Evolutionary conservation across 768 basidiomycete genomes (phyloP), one percentile per base, ranked within the genome.

Genomic region (Phaeotremella skinneri): DNA sequence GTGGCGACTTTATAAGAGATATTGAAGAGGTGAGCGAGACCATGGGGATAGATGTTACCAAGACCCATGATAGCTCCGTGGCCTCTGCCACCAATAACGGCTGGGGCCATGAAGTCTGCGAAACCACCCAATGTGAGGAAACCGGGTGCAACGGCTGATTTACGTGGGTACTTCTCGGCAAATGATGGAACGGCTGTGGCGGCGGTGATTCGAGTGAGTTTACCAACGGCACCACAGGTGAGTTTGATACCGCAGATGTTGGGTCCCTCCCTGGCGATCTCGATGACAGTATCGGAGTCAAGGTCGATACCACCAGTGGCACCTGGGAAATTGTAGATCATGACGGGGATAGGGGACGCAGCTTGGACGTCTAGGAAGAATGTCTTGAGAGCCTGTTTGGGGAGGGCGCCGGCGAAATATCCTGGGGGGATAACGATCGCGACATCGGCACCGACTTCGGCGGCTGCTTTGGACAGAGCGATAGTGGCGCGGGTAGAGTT

Each of bases 41-140:
- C 78, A 65, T 83, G 71, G 20, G 73, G 72, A 62, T 69, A 85
- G 56, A 92, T 73, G 73, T 93, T 93, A 6, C 83, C 90, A 20
- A 93, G 84, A 47, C 91, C 91, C 31, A 88, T 91, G 73, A 94
- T 94, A 49, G 89, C 90, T 48, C 92, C 92, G 67, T 92, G 87
- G 2, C 82, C 90, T 61, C 70, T 56, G 26, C 85, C 85, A 29
- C 83, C 86, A 70, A 84, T 85, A 1, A 83, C 75, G 4, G 89
- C 84, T 2, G 91, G 85, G 31, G 87, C 79, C 58, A 94, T 74
- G 77, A 91, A 90, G 79, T 96, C 92, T 60, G 82, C 81, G 76
- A 84, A 96, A 7, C 91, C 92, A 39, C 90, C 90, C 21, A 92
- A 80, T 31, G 91, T 89, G 49, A 91, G 79, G 81, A 96, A 94